Evolutionary conservation across 140 eudicot species (phyloP), one percentile per base, ranked within the genome.

Genomic region (Bidens hawaiensis): DNA sequence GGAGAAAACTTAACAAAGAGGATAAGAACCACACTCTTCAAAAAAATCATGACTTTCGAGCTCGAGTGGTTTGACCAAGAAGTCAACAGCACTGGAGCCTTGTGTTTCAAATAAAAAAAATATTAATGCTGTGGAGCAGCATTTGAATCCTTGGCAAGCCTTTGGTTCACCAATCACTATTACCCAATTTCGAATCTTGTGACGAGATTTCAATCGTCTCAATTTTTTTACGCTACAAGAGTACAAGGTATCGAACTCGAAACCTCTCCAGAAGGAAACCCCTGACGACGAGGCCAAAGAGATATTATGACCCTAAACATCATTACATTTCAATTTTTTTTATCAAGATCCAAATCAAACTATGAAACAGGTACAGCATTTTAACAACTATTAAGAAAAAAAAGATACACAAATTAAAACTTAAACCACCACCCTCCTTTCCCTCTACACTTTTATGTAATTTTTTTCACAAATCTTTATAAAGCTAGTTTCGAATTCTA

Each of bases 21-120:
- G 34, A 58, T 81, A 14, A 25, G 80, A 56, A 53, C 61, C 41
- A 30, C 25, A 47, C 17, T 76, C 24, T 50, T 76, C 1, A 55
- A 16, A 46, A 81, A 66, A 28, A 38, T 81, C 31, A 62, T 81
- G 25, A 73, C 75, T 19, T 77, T 81, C 46, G 83, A 81, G 31
- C 56, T 73, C 21, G 80, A 62, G 41, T 81, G 83, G 86, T 81
- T 76, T 47, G 82, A 81, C 62, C 67, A 59, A 52, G 83, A 81
- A 30, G 53, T 68, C 23, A 76, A 81, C 41, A 73, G 25, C 36
- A 72, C 71, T 14, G 83, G 75, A 2, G 80, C 86, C 13, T 6
- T 81, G 6, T 81, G 83, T 73, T 65, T 77, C n/a, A n/a, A n/a
- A n/a, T n/a, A n/a, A n/a, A n/a, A n/a, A n/a, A n/a, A n/a, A n/a